Evolutionary conservation across 139 green algal species (phyloP).

Genomic region (Bryopsis sp.): DNA sequence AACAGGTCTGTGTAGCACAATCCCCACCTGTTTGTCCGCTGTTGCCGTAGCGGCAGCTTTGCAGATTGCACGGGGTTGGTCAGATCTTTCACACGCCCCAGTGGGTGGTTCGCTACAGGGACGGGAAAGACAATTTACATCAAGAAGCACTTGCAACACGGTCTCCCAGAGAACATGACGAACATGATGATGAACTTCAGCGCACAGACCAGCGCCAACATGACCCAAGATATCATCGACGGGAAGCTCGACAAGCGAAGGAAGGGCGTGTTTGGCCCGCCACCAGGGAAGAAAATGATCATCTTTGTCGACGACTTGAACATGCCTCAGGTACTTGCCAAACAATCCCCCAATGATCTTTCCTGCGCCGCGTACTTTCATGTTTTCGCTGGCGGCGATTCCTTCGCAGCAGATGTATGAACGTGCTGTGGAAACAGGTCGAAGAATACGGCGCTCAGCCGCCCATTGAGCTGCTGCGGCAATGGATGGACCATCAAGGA

Average conservation of each 20-base stretch:
- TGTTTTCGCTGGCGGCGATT: slow-evolving; percentile 21
- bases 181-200: slow-evolving; percentile 73
- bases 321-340: slow-evolving; percentile 61
- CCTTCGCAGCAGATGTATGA: too few species aligned
- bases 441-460: too few species aligned
- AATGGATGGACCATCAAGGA: slow-evolving; percentile 78
- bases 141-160: neutral
- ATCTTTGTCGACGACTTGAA: slow-evolving; percentile 67
- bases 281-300: slow-evolving; percentile 59
- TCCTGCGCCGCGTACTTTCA: neutral
- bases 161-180: slow-evolving; percentile 61
- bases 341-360: slow-evolving; percentile 53
- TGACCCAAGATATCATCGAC: too few species aligned
- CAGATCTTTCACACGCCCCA: slow-evolving; percentile 60
- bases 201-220: slow-evolving; percentile 67
- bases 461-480: slow-evolving; percentile 75
- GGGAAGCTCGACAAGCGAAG: too few species aligned
- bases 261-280: slow-evolving; percentile 69
- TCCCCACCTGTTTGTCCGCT: neutral
- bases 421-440: too few species aligned
- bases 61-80: neutral
- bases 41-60: neutral
- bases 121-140: slow-evolving; percentile 9
- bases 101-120: slow-evolving; percentile 56
- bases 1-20: too few species aligned